Evolutionary conservation across 768 basidiomycete genomes (phyloP).

Genomic region (Lentinula raphanica): DNA sequence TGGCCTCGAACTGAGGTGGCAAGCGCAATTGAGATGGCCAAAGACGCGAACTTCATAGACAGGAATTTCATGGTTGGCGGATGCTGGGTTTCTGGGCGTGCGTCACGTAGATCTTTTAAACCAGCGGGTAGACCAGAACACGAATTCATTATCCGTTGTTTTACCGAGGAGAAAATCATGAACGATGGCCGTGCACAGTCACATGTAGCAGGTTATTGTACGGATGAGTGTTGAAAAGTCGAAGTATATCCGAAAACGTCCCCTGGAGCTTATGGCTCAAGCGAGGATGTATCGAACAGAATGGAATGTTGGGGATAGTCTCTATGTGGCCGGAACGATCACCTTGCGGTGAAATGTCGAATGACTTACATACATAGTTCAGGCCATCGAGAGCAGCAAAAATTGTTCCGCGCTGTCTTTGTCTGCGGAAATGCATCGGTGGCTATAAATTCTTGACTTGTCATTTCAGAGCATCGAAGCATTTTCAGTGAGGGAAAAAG

Average conservation of each 20-base stretch:
- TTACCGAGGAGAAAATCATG: constrained; percentile 4
- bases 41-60: constrained; percentile 22
- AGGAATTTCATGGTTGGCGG: constrained; percentile 11
- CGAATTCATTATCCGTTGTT: background rate
- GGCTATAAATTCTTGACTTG: background rate
- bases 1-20: constrained; percentile 21
- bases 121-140: background rate
- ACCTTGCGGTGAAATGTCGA: background rate
- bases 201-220: background rate
- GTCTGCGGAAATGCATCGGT: background rate
- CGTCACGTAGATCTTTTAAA: background rate
- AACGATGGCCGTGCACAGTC: background rate
- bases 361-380: background rate
- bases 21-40: constrained; percentile 27
- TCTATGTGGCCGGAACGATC: background rate
- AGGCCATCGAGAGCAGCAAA: background rate
- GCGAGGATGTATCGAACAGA: background rate
- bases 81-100: background rate
- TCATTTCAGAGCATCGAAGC: too few species aligned
- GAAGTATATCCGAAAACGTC: background rate
- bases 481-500: too few species aligned
- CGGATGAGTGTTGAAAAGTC: background rate
- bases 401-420: background rate
- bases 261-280: background rate
- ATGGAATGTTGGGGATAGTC: background rate